Percentiles rank a stretch among this genome's conserved stretches.
phyloP scores from a whole-genome alignment of 495 filamentous ascomycete species.

The Neurospora sp. region DNA sequence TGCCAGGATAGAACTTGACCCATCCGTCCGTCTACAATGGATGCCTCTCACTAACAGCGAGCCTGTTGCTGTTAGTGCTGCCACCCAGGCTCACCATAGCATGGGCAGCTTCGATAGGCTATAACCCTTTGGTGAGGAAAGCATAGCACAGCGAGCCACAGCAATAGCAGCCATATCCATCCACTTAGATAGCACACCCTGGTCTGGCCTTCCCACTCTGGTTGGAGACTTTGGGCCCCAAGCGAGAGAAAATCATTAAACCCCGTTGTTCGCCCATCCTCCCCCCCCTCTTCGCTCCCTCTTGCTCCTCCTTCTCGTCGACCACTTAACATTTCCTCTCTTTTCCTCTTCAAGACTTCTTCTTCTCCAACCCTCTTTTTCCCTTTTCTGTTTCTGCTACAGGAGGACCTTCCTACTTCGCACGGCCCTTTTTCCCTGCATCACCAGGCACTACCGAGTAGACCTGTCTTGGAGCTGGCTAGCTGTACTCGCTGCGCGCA shows the following conservation, averaged over 20 bases:
- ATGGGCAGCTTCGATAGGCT: not conserved
- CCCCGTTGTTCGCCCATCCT: conserved; percentile 23
- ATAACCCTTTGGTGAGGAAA: not conserved
- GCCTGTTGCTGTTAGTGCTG: not conserved
- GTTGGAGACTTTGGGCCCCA: conserved; percentile 1
- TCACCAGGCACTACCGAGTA: conserved; percentile 2
- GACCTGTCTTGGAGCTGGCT: not conserved
- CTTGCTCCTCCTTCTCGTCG: conserved; percentile 9
- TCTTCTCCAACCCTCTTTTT: conserved; percentile 20
- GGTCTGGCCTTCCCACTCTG: not conserved
- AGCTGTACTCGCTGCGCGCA: not conserved
- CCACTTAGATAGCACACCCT: not conserved
- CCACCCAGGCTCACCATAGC: not conserved
- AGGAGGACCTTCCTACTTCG: conserved; percentile 11
- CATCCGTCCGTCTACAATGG: conserved; percentile 43
- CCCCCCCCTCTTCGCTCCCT: conserved; percentile 13
- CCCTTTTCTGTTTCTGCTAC: conserved; percentile 20
- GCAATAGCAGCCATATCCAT: not conserved
- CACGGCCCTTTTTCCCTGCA: conserved; percentile 11
- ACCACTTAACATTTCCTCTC: conserved; percentile 6
- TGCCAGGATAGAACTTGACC: conserved; percentile 79
- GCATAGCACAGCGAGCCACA: not conserved
- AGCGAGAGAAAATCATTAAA: conserved; percentile 27
- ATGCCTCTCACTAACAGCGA: not conserved
- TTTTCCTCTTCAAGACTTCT: conserved; percentile 21